Conservation (phyloP, 768 basidiomycete species). For the Macrolepiota albuminosa region DNA sequence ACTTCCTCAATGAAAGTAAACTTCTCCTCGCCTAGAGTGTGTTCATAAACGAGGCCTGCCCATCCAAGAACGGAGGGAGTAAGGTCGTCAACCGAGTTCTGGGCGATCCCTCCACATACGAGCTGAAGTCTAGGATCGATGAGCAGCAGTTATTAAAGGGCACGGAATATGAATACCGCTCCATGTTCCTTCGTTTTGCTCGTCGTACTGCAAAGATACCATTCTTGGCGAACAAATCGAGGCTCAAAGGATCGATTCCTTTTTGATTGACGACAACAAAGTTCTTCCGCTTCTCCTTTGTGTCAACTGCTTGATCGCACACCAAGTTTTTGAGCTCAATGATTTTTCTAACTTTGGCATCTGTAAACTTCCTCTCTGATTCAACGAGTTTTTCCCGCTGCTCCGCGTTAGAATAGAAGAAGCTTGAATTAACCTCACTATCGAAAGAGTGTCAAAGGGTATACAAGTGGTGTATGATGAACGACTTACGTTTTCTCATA, state of each 20-base stretch:
- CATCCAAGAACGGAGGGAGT: conserved; percentile 89
- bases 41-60: conserved; percentile 98
- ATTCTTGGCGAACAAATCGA: conserved; percentile 95
- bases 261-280: conserved; percentile 99
- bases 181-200: conserved; percentile 99
- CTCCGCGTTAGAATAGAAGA: conserved; percentile 98
- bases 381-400: conserved; percentile 99
- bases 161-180: conserved; percentile 53
- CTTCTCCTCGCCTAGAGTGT: conserved; percentile 98
- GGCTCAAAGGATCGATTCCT: conserved; percentile 94
- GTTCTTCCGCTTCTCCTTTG: conserved; percentile 74
- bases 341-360: conserved; percentile 92
- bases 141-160: neutral
- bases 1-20: conserved; percentile 98
- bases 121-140: conserved; percentile 70
- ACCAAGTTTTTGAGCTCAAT: conserved; percentile 95
- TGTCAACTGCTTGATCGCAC: conserved; percentile 88
- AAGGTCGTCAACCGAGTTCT: conserved; percentile 97
- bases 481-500: conserved; percentile 95
- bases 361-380: conserved; percentile 90
- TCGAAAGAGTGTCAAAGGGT: conserved; percentile 12
- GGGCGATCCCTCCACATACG: conserved; percentile 90
- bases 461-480: conserved; percentile 7
- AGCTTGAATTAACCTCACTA: conserved; percentile 98
- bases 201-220: conserved; percentile 92